Evolutionary conservation across 78 protist species (phyloP).

Genomic region (Acrasis kona): DNA sequence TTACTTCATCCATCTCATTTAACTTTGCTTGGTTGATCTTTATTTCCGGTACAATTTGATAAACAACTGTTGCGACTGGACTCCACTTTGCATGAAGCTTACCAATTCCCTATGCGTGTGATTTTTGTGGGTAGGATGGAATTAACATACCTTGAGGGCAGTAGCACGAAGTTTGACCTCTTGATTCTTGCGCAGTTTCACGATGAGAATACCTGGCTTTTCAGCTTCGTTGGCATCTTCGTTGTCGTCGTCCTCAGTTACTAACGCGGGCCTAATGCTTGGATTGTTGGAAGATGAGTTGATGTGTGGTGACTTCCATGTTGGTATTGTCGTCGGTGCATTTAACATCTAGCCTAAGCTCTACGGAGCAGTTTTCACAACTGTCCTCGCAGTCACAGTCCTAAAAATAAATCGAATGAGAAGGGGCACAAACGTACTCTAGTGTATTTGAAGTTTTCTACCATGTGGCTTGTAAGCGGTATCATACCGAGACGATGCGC

Average conservation of each 20-base stretch:
- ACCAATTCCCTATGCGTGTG: constrained; percentile 76
- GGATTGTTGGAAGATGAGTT: too few relatives aligned
- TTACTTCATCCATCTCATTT: neutral
- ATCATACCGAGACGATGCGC: constrained; percentile 86
- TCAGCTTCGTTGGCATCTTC: neutral
- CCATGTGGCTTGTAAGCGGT: constrained; percentile 53
- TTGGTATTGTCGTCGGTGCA: neutral
- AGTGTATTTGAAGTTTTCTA: neutral
- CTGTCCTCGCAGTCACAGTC: constrained; percentile 37
- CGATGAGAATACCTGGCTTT: constrained; percentile 51
- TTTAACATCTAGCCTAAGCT: constrained; percentile 26
- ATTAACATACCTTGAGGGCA: too few relatives aligned
- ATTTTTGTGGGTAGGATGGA: too few relatives aligned
- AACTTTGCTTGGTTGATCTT: constrained; percentile 9
- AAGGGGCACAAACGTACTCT: too few relatives aligned
- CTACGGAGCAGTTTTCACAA: constrained; percentile 56
- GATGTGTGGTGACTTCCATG: constrained; percentile 6
- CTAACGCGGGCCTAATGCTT: too few relatives aligned
- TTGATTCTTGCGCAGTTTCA: constrained; percentile 55
- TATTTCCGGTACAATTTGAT: constrained; percentile 65
- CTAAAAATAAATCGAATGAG: neutral
- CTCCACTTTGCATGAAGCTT: constrained; percentile 85
- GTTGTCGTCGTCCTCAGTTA: too few relatives aligned
- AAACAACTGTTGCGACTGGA: constrained; percentile 60
- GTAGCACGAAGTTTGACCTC: constrained; percentile 21